These are phyloP conservation scores for Trypanosomatidae sp. DNA, from an alignment of 208 protist genomes.

Conservation along the genomic window DNA sequence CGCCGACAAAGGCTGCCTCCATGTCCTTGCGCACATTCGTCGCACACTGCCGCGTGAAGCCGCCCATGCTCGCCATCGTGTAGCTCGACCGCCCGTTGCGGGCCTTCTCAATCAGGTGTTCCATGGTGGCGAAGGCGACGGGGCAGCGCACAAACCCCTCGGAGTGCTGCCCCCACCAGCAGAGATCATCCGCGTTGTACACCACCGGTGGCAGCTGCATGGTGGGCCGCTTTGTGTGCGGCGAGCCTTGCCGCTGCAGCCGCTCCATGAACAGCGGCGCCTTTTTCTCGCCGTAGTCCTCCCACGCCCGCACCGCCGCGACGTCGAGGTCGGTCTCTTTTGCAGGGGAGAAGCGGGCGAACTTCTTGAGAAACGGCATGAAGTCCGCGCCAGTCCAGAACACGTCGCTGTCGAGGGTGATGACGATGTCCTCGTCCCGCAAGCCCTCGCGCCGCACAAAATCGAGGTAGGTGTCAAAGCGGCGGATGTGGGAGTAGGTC, in stretches of 20 bases:
- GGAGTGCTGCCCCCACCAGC: constrained; percentile 34
- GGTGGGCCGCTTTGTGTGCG: constrained; percentile 8
- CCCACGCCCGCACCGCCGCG: constrained; percentile 35
- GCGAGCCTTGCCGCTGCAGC: constrained; percentile 1
- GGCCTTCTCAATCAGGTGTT: constrained; percentile 30
- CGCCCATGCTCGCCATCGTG: neutral
- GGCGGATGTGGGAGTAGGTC: constrained; percentile 34
- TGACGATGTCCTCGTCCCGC: constrained; percentile 33
- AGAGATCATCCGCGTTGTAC: constrained; percentile 35
- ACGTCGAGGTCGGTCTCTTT: constrained; percentile 32
- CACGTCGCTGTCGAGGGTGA: constrained; percentile 35
- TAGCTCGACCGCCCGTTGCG: constrained; percentile 28
- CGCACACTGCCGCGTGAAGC: too few species aligned
- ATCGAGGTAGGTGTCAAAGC: constrained; percentile 27
- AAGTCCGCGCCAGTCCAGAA: constrained; percentile 38
- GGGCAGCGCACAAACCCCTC: constrained; percentile 21
- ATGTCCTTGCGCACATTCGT: constrained; percentile 15
- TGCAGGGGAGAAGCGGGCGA: constrained; percentile 25
- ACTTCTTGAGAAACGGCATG: constrained; percentile 38
- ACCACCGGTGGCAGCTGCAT: constrained; percentile 39
- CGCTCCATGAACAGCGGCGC: constrained; percentile 26
- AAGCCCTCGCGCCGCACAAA: constrained; percentile 31
- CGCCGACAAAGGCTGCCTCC: neutral
- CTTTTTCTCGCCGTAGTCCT: constrained; percentile 40
- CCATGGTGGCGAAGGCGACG: constrained; percentile 24